Base-by-base conservation (phyloP, 306 rosid genomes). In the Malus orientalis region DNA sequence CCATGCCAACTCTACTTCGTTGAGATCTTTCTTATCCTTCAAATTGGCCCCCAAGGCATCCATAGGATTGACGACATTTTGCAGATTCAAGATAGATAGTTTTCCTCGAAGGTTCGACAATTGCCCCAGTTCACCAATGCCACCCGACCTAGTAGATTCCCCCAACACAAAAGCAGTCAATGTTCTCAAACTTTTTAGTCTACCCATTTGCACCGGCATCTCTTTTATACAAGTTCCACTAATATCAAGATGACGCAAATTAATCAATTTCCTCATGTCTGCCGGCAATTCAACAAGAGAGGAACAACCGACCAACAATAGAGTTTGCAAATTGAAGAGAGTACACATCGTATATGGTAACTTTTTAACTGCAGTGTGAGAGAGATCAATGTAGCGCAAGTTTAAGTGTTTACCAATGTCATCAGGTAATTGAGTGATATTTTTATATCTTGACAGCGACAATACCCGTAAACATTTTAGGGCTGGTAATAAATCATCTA, bases 41-140 rank as follows among this genome's bases (percentile, higher is more conserved):
- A 81, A 33, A 67, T 76, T 77, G 30, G 78, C 85, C 16, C 22
- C 36, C 25, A 66, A 4, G 13, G 58, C 81, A 73, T 77, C 79
- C 18, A 1, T 36, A 47, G 64, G 51, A 67, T 67, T 16, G 8
- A n/a, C 38, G 14, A 77, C 71, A 60, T 82, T 73, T 55, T 82
- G 55, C 0, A 82, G 11, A 60, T 74, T 44, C 11, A 65, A 60
- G 5, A 82, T 60, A 5, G 44, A 36, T 20, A 73, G 69, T 11
- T 16, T 54, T 33, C 79, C 75, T 22, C 8, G 19, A 40, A 77
- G 63, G 27, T 58, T 20, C 1, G 6, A 8, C 2, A 82, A 58
- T 38, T 51, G 45, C 32, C 67, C 4, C 36, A 73, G 3, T 32
- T 64, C 49, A 4, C 11, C 67, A 10, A 64, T 30, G 62, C 32